These are phyloP conservation scores for Xerocomellus intermedius DNA, from an alignment of 768 basidiomycete genomes.

Conservation along the genomic window DNA sequence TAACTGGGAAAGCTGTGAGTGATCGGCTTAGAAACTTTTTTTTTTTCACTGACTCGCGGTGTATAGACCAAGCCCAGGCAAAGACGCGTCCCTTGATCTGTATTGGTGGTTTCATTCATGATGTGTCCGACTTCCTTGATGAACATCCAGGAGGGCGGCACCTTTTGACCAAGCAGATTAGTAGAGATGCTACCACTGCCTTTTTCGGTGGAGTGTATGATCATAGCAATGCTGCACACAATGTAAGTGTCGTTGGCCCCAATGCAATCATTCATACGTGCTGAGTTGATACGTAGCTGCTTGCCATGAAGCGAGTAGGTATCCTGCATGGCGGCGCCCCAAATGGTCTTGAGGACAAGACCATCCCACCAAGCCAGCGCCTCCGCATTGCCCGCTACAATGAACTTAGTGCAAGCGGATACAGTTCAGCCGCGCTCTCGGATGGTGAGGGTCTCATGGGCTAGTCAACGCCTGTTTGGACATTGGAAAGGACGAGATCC, in stretches of 20 bases:
- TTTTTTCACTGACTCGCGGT: neutral
- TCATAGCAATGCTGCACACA: conserved; percentile 86
- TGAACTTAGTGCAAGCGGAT: conserved; percentile 48
- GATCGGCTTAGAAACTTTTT: neutral
- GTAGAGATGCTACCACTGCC: conserved; percentile 88
- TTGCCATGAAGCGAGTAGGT: conserved; percentile 57
- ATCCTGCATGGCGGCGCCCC: conserved; percentile 51
- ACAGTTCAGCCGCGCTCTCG: conserved; percentile 55
- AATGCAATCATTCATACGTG: neutral
- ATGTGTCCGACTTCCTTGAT: conserved; percentile 78
- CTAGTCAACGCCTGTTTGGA: conserved; percentile 13
- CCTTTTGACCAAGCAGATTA: conserved; percentile 78
- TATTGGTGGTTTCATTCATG: conserved; percentile 91
- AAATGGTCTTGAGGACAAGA: conserved; percentile 57
- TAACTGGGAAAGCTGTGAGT: conserved; percentile 82
- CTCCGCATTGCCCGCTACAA: conserved; percentile 64
- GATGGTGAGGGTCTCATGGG: conserved; percentile 55
- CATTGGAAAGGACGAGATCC: neutral
- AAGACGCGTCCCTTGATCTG: conserved; percentile 79
- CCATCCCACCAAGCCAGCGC: conserved; percentile 69
- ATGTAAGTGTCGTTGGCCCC: conserved; percentile 38
- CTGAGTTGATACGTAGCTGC: conserved; percentile 18
- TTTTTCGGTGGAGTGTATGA: conserved; percentile 94
- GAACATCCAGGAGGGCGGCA: conserved; percentile 93
- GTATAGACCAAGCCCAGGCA: conserved; percentile 73